Base-by-base conservation (phyloP, 1,284 basidiomycete genomes). In the Boletus austroedulis region DNA sequence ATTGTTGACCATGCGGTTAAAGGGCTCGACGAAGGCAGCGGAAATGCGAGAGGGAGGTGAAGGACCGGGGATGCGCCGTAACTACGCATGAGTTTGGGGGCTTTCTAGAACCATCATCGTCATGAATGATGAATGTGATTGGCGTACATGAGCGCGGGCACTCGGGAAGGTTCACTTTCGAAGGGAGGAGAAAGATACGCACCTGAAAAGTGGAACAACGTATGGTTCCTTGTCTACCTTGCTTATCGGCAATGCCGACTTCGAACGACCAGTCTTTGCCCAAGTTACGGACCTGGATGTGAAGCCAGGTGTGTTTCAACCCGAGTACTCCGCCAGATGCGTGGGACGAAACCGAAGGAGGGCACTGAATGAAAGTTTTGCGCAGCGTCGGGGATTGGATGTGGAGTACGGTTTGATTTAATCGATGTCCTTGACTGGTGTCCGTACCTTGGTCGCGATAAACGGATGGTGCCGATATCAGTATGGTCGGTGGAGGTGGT, bases 141-240 rank as follows among this genome's bases (percentile, higher is more conserved):
- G 53, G 28, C 45, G 52, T 29, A 24, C 40, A 46, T 46, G 28
- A 32, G 26, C 29, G 36, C 31, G 47, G 46, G 12, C 26, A 54
- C 28, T 1, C 24, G 52, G 34, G 19, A n/a, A 29, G 14, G 41
- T 55, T 24, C 5, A 23, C 21, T 12, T 41, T 23, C 10, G 36
- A 36, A 36, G 36, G 19, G 36, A 50, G 26, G 15, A 21, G 29
- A 38, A 48, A 48, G 28, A 24, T 44, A 28, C 71, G 71, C 68
- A 91, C 90, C 86, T 93, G 90, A 67, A 92, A 94, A 15, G 88
- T 93, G 24, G 91, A 92, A 59, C 86, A 80, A 28, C 91, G 78
- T 26, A 94, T 69, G 34, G 82, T 72, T 0, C 90, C 92, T 58
- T 77, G 77, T 60, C 80, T 76, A 8, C 85, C 85, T 8, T 71